phyloP scores from a whole-genome alignment of 2,329 filamentous ascomycete genomes.

The Phialophora verrucosa region DNA sequence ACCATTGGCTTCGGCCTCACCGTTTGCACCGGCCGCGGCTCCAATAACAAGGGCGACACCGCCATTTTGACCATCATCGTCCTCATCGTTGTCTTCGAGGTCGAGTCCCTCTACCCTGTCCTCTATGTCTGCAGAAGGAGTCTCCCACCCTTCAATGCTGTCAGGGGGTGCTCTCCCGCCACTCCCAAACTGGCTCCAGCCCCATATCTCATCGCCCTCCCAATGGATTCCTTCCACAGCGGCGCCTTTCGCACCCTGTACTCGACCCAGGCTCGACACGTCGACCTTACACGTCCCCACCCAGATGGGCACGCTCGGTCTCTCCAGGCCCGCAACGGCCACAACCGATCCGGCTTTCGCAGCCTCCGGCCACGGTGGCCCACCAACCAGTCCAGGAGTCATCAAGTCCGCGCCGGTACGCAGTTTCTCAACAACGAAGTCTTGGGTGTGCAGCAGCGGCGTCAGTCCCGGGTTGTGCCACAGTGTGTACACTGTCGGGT shows the following conservation, averaged over 20 bases:
- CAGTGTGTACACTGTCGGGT: conserved; percentile 66
- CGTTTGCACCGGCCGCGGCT: conserved; percentile 31
- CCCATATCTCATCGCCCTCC: conserved; percentile 73
- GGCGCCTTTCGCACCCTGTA: conserved; percentile 67
- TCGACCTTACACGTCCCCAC: conserved; percentile 71
- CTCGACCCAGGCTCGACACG: conserved; percentile 58
- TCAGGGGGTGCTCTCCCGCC: conserved; percentile 61
- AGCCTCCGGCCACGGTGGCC: conserved; percentile 65
- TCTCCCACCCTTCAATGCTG: conserved; percentile 59
- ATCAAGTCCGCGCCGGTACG: conserved; percentile 70
- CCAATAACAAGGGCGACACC: conserved; percentile 49
- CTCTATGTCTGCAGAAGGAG: conserved; percentile 44
- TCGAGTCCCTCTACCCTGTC: conserved; percentile 50
- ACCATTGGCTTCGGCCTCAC: conserved; percentile 1
- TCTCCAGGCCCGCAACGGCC: conserved; percentile 66
- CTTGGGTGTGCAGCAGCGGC: conserved; percentile 68
- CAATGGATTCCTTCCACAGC: conserved; percentile 71
- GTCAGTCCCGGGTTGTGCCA: conserved; percentile 68
- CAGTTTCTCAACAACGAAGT: conserved; percentile 65
- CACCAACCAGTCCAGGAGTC: conserved; percentile 69
- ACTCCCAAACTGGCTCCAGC: conserved; percentile 62
- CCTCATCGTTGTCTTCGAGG: conserved; percentile 52
- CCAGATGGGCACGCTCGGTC: conserved; percentile 65
- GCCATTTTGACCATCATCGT: conserved; percentile 51
- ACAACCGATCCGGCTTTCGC: conserved; percentile 67